A percentile compares a stretch with the other conserved stretches of the same genome.
These are phyloP conservation scores for Quercus suber DNA, from an alignment of 306 rosid genomes.

Conservation along the genomic window DNA sequence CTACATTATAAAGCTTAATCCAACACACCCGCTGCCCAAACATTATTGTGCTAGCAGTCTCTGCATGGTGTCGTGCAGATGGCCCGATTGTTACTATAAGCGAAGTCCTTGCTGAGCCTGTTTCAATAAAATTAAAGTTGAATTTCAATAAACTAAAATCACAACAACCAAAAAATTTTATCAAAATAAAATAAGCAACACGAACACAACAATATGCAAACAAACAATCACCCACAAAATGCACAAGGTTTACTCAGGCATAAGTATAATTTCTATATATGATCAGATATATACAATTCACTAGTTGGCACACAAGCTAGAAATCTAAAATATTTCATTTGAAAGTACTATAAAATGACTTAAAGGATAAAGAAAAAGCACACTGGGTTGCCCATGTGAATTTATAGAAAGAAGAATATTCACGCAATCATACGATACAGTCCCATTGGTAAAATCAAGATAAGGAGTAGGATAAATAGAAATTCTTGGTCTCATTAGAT, in stretches of 20 bases:
- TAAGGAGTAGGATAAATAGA: not conserved
- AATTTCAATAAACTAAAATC: not conserved
- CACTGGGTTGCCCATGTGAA: not conserved
- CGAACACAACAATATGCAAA: not conserved
- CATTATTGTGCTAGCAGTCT: constrained; percentile 64
- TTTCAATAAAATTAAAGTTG: not conserved
- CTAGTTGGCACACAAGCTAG: not conserved
- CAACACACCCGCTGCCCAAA: constrained; percentile 72
- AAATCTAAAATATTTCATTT: not conserved
- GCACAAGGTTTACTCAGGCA: not conserved
- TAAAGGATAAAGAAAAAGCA: not conserved
- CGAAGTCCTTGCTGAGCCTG: constrained; percentile 77
- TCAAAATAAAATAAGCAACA: not conserved
- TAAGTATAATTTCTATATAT: not conserved
- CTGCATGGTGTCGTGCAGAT: constrained; percentile 48
- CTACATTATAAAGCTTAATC: not conserved
- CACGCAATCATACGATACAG: not conserved
- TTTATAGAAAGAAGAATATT: not conserved
- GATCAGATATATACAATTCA: not conserved
- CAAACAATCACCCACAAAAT: not conserved
- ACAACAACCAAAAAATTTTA: not conserved
- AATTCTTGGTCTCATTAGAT: not conserved
- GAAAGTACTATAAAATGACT: not conserved
- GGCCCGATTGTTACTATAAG: constrained; percentile 66
- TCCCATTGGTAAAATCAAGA: not conserved